Evolutionary conservation across 1,284 basidiomycete genomes (phyloP).

Genomic region (Hortiboletus rubellus): DNA sequence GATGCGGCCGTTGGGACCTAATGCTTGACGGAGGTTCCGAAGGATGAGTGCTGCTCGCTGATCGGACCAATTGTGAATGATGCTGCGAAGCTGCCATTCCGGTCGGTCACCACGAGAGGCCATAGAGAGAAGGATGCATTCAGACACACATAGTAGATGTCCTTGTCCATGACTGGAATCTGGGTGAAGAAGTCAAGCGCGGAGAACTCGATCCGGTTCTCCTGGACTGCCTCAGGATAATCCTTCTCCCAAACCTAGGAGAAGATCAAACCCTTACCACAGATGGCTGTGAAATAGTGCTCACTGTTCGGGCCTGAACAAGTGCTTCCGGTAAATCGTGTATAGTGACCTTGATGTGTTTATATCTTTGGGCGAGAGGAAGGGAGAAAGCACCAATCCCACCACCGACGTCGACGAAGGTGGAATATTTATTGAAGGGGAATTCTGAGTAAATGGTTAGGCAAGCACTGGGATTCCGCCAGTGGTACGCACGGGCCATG

Average conservation of each 20-base stretch:
- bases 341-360: constrained; percentile 28
- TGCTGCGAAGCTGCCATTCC: too few relatives aligned
- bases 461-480: not conserved
- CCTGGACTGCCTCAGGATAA: constrained; percentile 15
- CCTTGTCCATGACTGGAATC: too few relatives aligned
- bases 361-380: constrained; percentile 23
- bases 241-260: not conserved
- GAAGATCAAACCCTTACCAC: constrained; percentile 1
- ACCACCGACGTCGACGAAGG: constrained; percentile 33
- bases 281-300: not conserved
- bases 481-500: constrained; percentile 18
- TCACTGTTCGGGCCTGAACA: constrained; percentile 24
- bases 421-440: constrained; percentile 11
- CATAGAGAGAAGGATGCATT: too few relatives aligned
- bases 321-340: constrained; percentile 27
- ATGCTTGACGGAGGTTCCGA: constrained; percentile 19
- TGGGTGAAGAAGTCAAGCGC: too few relatives aligned
- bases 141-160: too few relatives aligned
- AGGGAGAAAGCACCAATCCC: constrained; percentile 33
- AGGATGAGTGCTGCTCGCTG: constrained; percentile 23
- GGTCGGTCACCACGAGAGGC: too few relatives aligned
- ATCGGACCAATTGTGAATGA: constrained; percentile 15
- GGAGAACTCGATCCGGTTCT: too few relatives aligned
- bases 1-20: constrained; percentile 26
- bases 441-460: constrained; percentile 19